Evolutionary conservation across 495 filamentous ascomycete genomes (phyloP), one percentile per base, ranked within the genome.

Genomic region (Trypethelium eluteriae): DNA sequence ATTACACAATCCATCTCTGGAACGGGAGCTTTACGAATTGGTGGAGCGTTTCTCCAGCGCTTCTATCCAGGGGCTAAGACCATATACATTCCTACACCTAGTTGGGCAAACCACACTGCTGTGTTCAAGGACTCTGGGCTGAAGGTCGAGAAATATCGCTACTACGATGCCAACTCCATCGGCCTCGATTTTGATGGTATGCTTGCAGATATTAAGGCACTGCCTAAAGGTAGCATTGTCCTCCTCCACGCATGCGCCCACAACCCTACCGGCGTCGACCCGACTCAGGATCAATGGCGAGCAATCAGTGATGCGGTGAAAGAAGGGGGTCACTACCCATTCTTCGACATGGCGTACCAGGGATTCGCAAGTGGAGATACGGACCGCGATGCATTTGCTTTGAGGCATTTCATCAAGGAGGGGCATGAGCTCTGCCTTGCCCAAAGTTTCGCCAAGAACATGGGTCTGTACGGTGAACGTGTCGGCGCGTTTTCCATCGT

Each of bases 291-390:
- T 73, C 94, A 98, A 81, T 98, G 94, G 94, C 88, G 86, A 79
- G 80, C 91, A 79, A 96, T 98, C 74, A 89, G 88, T 82, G 82
- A 91, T 69, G 93, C 88, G 67, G 84, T 97, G 73, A 96, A 96
- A 86, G 84, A 85, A 78, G 87, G 90, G 79, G 88, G 83, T 50
- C 94, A 98, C 83, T 96, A 87, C 75, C 85, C 92, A 65, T 96
- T 98, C 85, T 98, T 98, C 81, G 94, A 98, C 79, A 98, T 98
- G 94, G 94, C 94, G 68, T 98, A 98, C 84, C 93, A 98, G 81
- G 94, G 94, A 69, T 98, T 98, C 74, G 94, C 94, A 63, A 92
- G 88, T 69, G 94, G 94, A 67, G 86, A 95, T 80, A 93, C 92
- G 62, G 84, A 96, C 80, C 84, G 84, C 74, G 94, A 98, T 78